Evolutionary conservation across 441 rosid genomes (phyloP).

Genomic region (Gossypium lobatum): DNA sequence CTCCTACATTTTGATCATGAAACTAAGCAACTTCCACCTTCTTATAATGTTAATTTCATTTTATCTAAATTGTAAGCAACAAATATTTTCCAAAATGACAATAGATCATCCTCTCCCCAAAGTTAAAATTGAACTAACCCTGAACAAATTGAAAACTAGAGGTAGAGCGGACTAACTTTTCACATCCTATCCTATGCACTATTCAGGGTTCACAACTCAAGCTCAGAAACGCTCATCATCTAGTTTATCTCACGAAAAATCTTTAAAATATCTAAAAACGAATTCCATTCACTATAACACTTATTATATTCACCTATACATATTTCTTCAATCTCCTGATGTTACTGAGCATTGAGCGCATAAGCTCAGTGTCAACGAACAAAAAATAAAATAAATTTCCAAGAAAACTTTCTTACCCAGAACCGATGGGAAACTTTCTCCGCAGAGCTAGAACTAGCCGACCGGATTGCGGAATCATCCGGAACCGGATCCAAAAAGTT

Average conservation of each 20-base stretch:
- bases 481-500: slow-evolving; percentile 81
- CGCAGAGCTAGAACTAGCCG: slow-evolving; percentile 47
- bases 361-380: neutral
- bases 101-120: neutral
- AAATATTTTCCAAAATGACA: slow-evolving; percentile 4
- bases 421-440: slow-evolving; percentile 84
- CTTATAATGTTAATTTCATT: neutral
- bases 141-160: neutral
- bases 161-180: neutral
- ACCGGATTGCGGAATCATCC: slow-evolving; percentile 51
- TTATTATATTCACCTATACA: neutral
- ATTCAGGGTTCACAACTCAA: neutral
- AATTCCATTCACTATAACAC: neutral
- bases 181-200: neutral
- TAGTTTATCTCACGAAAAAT: neutral
- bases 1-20: neutral
- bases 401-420: slow-evolving; percentile 51
- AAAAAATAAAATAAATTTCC: neutral
- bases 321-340: neutral
- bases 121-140: neutral
- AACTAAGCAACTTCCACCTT: neutral
- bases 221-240: neutral
- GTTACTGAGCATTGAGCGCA: slow-evolving; percentile 6
- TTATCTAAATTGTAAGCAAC: neutral
- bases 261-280: neutral